These are phyloP conservation scores for Fusarium sp. DNA, from an alignment of 2,329 filamentous ascomycete species.

Conservation along the genomic window DNA sequence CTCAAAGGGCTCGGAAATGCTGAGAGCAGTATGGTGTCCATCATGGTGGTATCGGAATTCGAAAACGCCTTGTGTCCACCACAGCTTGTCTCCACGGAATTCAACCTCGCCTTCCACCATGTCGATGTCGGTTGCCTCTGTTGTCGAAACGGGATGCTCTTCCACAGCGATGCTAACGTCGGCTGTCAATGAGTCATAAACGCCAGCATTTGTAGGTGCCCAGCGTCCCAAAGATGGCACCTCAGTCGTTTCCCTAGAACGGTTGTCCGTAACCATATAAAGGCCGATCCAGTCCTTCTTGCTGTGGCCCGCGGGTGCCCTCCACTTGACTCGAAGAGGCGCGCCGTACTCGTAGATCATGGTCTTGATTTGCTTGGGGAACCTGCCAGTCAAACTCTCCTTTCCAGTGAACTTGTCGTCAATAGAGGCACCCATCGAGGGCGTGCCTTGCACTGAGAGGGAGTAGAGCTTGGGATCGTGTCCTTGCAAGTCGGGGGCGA, in stretches of 20 bases:
- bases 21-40: conserved; percentile 92
- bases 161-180: conserved; percentile 81
- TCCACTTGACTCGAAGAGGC: conserved; percentile 91
- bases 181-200: conserved; percentile 79
- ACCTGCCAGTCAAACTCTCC: conserved; percentile 77
- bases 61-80: conserved; percentile 96
- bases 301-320: conserved; percentile 85
- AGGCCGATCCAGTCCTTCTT: conserved; percentile 96
- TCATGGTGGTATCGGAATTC: conserved; percentile 98
- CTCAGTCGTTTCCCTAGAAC: conserved; percentile 84
- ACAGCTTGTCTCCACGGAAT: conserved; percentile 93
- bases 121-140: conserved; percentile 65
- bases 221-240: conserved; percentile 90
- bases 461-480: conserved; percentile 84
- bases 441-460: conserved; percentile 77
- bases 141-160: conserved; percentile 68
- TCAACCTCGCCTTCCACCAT: conserved; percentile 83
- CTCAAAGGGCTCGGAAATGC: conserved; percentile 93
- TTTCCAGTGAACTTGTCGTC: conserved; percentile 75
- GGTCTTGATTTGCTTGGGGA: conserved; percentile 78
- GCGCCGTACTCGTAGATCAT: conserved; percentile 89
- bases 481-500: conserved; percentile 83
- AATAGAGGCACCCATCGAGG: conserved; percentile 60
- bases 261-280: conserved; percentile 96
- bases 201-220: conserved; percentile 81